Conservation (phyloP, 305 asterid genomes). For the Fraxinus paxiana region DNA sequence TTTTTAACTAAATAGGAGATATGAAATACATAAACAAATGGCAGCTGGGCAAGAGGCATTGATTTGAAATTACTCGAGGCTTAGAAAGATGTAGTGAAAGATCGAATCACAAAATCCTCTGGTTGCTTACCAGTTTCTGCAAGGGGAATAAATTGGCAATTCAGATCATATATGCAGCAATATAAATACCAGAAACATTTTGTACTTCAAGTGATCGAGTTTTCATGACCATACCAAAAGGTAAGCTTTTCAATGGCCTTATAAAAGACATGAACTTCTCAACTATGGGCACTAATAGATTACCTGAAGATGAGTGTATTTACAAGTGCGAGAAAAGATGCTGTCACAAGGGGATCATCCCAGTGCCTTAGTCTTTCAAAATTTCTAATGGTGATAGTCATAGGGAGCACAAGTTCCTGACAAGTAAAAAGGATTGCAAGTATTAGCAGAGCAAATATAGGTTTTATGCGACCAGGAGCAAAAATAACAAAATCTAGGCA, state of each 20-base stretch:
- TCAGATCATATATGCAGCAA: not conserved
- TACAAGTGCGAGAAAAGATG: conserved; percentile 64
- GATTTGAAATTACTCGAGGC: not conserved
- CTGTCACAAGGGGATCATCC: conserved; percentile 85
- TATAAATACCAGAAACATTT: not conserved
- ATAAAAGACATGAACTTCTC: not conserved
- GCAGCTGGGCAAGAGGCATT: not conserved
- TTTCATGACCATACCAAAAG: not conserved
- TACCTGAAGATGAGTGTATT: conserved; percentile 82
- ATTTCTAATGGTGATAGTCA: conserved; percentile 51
- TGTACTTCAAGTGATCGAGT: not conserved
- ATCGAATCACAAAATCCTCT: not conserved
- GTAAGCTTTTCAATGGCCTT: not conserved
- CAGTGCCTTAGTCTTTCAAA: conserved; percentile 73
- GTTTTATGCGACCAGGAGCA: not conserved
- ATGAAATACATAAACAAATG: not conserved
- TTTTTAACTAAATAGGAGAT: not conserved
- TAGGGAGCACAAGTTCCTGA: conserved; percentile 76
- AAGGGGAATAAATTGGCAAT: not conserved
- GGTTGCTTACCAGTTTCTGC: not conserved
- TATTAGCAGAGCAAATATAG: not conserved
- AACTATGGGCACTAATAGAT: conserved; percentile 6
- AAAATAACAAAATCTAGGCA: not conserved
- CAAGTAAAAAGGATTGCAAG: conserved; percentile 12
- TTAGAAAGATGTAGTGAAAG: not conserved